These are phyloP conservation scores for Cucurbita ficifolia DNA, from an alignment of 306 rosid species.

Conservation along the genomic window DNA sequence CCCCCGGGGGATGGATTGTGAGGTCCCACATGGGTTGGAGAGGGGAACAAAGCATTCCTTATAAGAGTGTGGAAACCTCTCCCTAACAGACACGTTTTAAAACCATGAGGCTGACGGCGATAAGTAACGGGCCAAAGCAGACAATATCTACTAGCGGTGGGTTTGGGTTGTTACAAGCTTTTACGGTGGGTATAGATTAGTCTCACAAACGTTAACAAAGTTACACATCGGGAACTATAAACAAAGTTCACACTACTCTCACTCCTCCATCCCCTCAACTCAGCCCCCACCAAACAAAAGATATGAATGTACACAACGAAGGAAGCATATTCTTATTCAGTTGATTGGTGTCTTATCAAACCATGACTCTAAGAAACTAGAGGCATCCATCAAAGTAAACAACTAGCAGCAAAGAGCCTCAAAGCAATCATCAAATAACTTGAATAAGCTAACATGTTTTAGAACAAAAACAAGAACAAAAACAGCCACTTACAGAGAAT, in stretches of 20 bases:
- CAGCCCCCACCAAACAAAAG: neutral
- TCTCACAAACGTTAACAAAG: neutral
- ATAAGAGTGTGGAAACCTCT: too few species aligned
- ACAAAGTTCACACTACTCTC: neutral
- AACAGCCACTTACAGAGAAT: neutral
- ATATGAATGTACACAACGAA: neutral
- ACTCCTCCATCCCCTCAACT: neutral
- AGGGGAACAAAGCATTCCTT: too few species aligned
- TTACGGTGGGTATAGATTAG: neutral
- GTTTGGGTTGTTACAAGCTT: too few species aligned
- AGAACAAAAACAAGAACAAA: neutral
- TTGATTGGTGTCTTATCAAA: constrained; percentile 1
- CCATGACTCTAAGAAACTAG: neutral
- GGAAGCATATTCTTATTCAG: neutral
- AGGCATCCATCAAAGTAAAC: neutral
- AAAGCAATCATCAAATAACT: neutral
- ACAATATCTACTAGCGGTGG: too few species aligned
- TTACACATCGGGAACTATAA: neutral
- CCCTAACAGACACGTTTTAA: too few species aligned
- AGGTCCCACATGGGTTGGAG: too few species aligned
- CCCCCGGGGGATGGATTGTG: too few species aligned
- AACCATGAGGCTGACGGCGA: too few species aligned
- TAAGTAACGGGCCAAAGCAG: too few species aligned
- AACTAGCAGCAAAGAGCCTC: neutral
- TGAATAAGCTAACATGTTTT: neutral